Conservation (phyloP, 2,329 filamentous ascomycete species). For the Aspergillus fijiensis region DNA sequence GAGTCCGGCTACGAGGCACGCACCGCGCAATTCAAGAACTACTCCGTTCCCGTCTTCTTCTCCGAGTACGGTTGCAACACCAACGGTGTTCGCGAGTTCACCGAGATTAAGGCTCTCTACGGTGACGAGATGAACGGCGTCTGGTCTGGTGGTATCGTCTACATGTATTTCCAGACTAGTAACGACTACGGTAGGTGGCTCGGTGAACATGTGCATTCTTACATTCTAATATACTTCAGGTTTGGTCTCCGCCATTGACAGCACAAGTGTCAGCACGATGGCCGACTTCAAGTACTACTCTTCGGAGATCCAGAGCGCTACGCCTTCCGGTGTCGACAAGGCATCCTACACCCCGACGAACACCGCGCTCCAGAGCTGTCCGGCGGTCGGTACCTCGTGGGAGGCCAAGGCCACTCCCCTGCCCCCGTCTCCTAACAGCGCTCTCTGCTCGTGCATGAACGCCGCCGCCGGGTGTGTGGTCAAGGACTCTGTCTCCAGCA, state of each 20-base stretch:
- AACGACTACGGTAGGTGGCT: slow-evolving; percentile 71
- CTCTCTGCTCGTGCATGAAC: slow-evolving; percentile 82
- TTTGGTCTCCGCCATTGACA: slow-evolving; percentile 60
- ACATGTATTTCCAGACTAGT: slow-evolving; percentile 66
- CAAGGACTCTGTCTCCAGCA: slow-evolving; percentile 36
- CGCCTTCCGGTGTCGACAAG: slow-evolving; percentile 63
- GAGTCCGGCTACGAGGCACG: slow-evolving; percentile 77
- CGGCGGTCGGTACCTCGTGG: slow-evolving; percentile 65
- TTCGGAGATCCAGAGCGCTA: slow-evolving; percentile 64
- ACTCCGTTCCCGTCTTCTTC: slow-evolving; percentile 93
- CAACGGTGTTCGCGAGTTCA: slow-evolving; percentile 69
- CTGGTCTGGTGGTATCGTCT: slow-evolving; percentile 94
- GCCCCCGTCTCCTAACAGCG: slow-evolving; percentile 74
- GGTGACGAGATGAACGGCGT: slow-evolving; percentile 74
- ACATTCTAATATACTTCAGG: slow-evolving; percentile 17
- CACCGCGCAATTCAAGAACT: slow-evolving; percentile 80
- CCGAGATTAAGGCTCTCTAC: slow-evolving; percentile 80
- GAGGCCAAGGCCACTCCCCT: slow-evolving; percentile 61
- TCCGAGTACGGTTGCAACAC: slow-evolving; percentile 96
- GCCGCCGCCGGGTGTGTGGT: slow-evolving; percentile 69
- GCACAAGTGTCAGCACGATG: slow-evolving; percentile 62
- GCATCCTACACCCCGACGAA: slow-evolving; percentile 70
- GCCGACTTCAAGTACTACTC: slow-evolving; percentile 72
- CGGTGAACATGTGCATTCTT: slow-evolving; percentile 38
- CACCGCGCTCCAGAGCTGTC: slow-evolving; percentile 69